Base-by-base conservation (phyloP, 2,329 filamentous ascomycete genomes). In the Nemania sp. region DNA sequence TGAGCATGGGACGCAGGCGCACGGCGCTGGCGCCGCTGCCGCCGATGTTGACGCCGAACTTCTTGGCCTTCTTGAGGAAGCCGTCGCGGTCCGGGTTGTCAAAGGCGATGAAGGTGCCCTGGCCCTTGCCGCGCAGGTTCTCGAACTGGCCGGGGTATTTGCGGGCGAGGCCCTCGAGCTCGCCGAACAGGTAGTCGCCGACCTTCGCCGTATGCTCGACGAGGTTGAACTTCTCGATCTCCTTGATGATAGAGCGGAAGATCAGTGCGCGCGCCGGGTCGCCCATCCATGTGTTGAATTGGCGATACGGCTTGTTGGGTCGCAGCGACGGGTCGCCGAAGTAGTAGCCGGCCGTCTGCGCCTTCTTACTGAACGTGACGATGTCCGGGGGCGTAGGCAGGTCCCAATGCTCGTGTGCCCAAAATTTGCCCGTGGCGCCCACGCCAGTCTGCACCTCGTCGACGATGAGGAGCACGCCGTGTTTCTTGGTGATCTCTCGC, bases 281-380 rank as follows among this genome's bases (percentile, higher is more conserved):
- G 71, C 92, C 92, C 89, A 97, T 96, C 92, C 92, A 97, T 50
- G 92, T 97, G 83, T 97, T 97, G 84, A 97, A 97, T 79, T 97
- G 92, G 64, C 92, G 88, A 82, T 96, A 97, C 5, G 93, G 90
- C 83, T 93, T 93, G 82, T 96, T 96, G 64, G 92, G 92, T 12
- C 90, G 84, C 68, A 97, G 83, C 43, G 86, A 87, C 10, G 86
- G 84, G 82, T 95, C 89, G 63, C 89, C 89, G 74, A 88, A 97
- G 83, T 95, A 97, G 83, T 94, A 97, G 35, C 92, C 92, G 6
- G 93, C 92, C 1, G 92, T 91, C 79, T 97, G 92, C 2, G 92
- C 93, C 83, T 97, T 97, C 83, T 97, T 97, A 73, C 87, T 91
- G 80, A 97, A 97, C 60, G 92, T 97, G 46, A 97, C 92, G 82